Evolutionary conservation across 139 green algal genomes (phyloP).

Genomic region (Chlamydomonas schloesseri): DNA sequence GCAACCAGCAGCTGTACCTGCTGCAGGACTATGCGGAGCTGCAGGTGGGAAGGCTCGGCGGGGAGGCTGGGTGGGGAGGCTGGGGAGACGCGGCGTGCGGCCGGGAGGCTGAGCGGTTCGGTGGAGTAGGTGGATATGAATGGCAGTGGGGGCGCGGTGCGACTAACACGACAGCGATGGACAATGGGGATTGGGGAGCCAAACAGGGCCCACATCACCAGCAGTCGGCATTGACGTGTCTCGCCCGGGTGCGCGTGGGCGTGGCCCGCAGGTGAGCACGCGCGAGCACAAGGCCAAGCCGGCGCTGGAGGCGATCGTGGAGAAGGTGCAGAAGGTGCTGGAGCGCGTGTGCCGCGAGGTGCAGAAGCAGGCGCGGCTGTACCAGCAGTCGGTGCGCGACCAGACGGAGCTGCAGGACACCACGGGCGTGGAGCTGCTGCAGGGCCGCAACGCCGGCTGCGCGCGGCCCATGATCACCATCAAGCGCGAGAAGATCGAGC

Average conservation of each 20-base stretch:
- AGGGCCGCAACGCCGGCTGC: constrained; percentile 50
- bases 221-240: too few relatives aligned
- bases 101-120: neutral
- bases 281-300: constrained; percentile 79
- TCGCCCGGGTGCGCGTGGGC: too few relatives aligned
- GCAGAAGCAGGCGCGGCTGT: constrained; percentile 76
- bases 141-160: too few relatives aligned
- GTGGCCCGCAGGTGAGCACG: constrained; percentile 64
- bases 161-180: too few relatives aligned
- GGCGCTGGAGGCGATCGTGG: constrained; percentile 71
- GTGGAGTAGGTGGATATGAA: too few relatives aligned
- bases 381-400: constrained; percentile 78
- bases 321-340: constrained; percentile 80
- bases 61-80: too few relatives aligned
- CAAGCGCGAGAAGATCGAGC: constrained; percentile 83
- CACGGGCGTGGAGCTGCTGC: constrained; percentile 82
- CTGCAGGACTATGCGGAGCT: constrained; percentile 72
- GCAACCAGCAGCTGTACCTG: constrained; percentile 68
- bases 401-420: constrained; percentile 81
- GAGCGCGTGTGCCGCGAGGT: constrained; percentile 77
- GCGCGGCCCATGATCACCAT: constrained; percentile 70
- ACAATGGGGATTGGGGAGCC: too few relatives aligned
- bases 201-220: too few relatives aligned
- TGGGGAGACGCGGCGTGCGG: neutral
- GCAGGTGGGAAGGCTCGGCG: too few relatives aligned